These are phyloP conservation scores for Anisodus tanguticus DNA, from an alignment of 257 asterid genomes.

Conservation along the genomic window DNA sequence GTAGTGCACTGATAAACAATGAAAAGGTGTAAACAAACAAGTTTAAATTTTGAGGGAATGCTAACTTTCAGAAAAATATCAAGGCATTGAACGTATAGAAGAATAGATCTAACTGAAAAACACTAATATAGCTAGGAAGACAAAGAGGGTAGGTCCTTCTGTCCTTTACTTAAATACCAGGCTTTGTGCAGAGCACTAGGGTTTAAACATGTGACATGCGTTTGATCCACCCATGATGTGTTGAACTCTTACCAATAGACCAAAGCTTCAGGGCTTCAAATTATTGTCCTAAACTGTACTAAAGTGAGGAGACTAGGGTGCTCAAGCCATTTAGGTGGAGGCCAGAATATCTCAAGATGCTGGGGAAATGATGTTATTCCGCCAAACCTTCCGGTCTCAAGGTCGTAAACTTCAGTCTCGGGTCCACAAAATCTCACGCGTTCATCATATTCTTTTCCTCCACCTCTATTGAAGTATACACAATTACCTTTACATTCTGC, in stretches of 20 bases:
- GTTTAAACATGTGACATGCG: neutral
- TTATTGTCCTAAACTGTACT: neutral
- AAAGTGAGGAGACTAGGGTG: neutral
- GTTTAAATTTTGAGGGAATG: neutral
- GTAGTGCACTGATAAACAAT: neutral
- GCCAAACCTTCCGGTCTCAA: neutral
- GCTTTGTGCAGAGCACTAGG: neutral
- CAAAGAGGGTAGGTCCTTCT: neutral
- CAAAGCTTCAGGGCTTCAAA: neutral
- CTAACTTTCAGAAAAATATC: neutral
- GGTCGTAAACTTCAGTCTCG: neutral
- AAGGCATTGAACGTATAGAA: neutral
- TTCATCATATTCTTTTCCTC: neutral
- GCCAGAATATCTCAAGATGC: constrained; percentile 11
- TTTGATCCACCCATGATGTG: neutral
- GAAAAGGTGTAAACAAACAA: neutral
- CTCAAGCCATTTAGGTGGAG: constrained; percentile 16
- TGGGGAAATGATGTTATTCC: neutral
- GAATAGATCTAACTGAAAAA: neutral
- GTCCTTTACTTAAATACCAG: no score
- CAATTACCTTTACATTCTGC: neutral
- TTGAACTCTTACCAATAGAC: no score
- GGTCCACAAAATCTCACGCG: neutral
- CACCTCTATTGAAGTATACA: neutral
- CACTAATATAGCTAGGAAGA: neutral